Evolutionary conservation across 768 basidiomycete genomes (phyloP).

Genomic region (Punctularia strigosozonata): DNA sequence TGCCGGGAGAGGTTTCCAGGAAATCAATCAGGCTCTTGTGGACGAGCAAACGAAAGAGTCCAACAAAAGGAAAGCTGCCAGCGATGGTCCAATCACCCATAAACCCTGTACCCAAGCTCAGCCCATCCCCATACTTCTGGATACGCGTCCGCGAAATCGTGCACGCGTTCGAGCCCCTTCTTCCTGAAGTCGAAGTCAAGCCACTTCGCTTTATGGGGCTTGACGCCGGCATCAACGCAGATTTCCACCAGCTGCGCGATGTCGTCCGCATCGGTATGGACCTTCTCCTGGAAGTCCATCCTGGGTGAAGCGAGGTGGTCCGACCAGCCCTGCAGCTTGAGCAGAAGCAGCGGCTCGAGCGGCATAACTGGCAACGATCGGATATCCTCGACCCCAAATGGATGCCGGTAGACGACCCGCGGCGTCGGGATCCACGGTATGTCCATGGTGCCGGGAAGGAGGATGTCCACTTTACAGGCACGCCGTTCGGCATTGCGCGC

Average conservation of each 20-base stretch:
- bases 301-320: slow-evolving; percentile 18
- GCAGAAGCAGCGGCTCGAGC: slow-evolving; percentile 16
- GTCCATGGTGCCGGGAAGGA: slow-evolving; percentile 16
- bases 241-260: slow-evolving; percentile 28
- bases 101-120: too few species aligned
- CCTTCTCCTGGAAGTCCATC: slow-evolving; percentile 23
- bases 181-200: too few species aligned
- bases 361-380: slow-evolving; percentile 19
- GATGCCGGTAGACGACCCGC: slow-evolving; percentile 3
- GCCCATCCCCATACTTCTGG: too few species aligned
- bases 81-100: too few species aligned
- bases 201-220: too few species aligned
- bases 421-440: slow-evolving; percentile 13
- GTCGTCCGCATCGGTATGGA: slow-evolving; percentile 27
- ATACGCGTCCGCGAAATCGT: too few species aligned
- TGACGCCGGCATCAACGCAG: too few species aligned
- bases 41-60: too few species aligned
- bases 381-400: neutral
- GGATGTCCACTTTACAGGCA: slow-evolving; percentile 21
- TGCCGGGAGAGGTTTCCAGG: too few species aligned
- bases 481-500: neutral
- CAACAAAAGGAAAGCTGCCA: too few species aligned
- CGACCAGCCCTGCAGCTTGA: slow-evolving; percentile 21
- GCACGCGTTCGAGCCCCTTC: too few species aligned
- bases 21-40: too few species aligned